Conservation (phyloP, 805 yeast species). For the Debaryomyces castellii region DNA sequence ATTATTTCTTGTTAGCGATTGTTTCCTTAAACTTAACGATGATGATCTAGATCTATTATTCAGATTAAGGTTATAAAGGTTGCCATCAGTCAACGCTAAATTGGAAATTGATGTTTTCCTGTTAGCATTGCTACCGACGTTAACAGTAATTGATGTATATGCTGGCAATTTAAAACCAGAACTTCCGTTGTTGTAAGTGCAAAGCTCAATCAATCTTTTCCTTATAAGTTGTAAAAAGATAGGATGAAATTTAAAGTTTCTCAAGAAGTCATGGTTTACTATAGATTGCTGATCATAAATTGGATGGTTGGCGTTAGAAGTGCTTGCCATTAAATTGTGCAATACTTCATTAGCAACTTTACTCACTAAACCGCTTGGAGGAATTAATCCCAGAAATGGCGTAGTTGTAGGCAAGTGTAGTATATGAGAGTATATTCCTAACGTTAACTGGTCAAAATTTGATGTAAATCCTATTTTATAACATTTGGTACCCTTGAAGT, state of each 20-base stretch:
- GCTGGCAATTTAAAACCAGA: slow-evolving; percentile 22
- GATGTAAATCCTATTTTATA: slow-evolving; percentile 37
- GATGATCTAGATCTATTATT: slow-evolving; percentile 34
- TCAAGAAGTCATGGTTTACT: slow-evolving; percentile 30
- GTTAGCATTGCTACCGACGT: slow-evolving; percentile 9
- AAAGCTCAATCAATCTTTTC: slow-evolving; percentile 40
- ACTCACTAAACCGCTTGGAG: slow-evolving; percentile 45
- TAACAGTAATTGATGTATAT: slow-evolving; percentile 20
- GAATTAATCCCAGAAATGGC: slow-evolving; percentile 41
- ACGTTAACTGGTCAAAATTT: slow-evolving; percentile 35
- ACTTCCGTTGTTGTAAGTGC: slow-evolving; percentile 19
- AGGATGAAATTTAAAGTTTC: slow-evolving; percentile 33
- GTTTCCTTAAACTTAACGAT: slow-evolving; percentile 39
- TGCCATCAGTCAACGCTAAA: slow-evolving; percentile 39
- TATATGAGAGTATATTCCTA: slow-evolving; percentile 32
- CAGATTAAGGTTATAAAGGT: slow-evolving; percentile 30
- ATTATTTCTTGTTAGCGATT: slow-evolving; percentile 43
- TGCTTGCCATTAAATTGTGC: slow-evolving; percentile 20
- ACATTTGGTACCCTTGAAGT: slow-evolving; percentile 20
- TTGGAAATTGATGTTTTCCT: slow-evolving; percentile 41
- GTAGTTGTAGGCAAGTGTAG: slow-evolving; percentile 44
- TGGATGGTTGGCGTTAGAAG: slow-evolving; percentile 16
- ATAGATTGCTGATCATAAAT: slow-evolving; percentile 34
- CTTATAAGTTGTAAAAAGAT: slow-evolving; percentile 41
- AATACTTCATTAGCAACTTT: slow-evolving; percentile 44